These are phyloP conservation scores for Acer negundo DNA, from an alignment of 345 rosid species.

Conservation along the genomic window DNA sequence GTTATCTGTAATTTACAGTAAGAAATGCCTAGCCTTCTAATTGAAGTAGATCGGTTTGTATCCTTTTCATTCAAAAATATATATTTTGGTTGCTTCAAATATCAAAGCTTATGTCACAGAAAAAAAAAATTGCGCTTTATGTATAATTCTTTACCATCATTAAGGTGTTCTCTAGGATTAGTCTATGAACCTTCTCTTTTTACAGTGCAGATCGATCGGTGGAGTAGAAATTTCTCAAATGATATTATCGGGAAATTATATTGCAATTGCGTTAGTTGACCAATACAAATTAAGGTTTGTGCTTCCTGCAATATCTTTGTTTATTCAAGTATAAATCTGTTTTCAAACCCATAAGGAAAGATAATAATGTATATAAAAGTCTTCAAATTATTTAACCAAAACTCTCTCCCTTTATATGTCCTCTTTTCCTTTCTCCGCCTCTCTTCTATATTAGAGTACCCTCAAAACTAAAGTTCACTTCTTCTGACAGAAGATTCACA, in stretches of 20 bases:
- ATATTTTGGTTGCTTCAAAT: not conserved
- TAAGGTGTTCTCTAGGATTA: conserved; percentile 12
- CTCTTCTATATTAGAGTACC: not conserved
- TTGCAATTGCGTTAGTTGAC: conserved; percentile 91
- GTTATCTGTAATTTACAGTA: no score
- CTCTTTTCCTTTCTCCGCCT: not conserved
- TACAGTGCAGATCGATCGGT: conserved; percentile 88
- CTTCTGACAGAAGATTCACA: not conserved
- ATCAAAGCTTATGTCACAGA: not conserved
- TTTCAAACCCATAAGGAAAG: conserved; percentile 9
- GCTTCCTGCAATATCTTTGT: conserved; percentile 3
- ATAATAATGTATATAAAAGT: not conserved
- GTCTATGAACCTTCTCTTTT: conserved; percentile 38
- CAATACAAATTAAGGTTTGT: conserved; percentile 80
- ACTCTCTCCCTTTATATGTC: not conserved
- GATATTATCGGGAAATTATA: conserved; percentile 76
- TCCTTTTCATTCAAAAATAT: not conserved
- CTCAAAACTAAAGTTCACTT: conserved; percentile 8
- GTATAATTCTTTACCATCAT: not conserved
- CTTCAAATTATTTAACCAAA: not conserved
- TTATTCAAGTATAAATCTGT: not conserved
- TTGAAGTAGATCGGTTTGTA: not conserved
- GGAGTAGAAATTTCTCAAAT: conserved; percentile 65
- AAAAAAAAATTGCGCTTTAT: not conserved
- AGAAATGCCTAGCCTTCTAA: not conserved